Evolutionary conservation across 495 filamentous ascomycete genomes (phyloP).

Genomic region (Cudoniella acicularis): DNA sequence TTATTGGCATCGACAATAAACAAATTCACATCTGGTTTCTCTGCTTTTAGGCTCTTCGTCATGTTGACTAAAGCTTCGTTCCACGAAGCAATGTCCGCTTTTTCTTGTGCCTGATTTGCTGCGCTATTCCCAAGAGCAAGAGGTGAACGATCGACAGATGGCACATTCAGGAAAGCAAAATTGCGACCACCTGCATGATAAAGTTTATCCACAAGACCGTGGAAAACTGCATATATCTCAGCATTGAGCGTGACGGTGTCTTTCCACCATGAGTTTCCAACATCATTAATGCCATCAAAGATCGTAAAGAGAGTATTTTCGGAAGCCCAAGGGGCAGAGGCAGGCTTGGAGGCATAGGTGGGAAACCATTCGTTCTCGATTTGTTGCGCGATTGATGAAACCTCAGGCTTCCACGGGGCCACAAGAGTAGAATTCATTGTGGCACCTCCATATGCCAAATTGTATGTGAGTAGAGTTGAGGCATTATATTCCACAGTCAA

Average conservation of each 20-base stretch:
- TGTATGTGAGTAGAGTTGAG: conserved; percentile 52
- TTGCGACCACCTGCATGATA: conserved; percentile 41
- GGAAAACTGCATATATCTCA: conserved; percentile 37
- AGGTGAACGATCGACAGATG: conserved; percentile 44
- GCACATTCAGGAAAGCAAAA: conserved; percentile 49
- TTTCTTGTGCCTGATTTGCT: conserved; percentile 11
- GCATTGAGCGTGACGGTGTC: conserved; percentile 19
- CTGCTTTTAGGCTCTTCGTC: conserved; percentile 32
- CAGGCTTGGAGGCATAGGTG: conserved; percentile 24
- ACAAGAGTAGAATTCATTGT: conserved; percentile 62
- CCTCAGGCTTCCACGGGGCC: conserved; percentile 43
- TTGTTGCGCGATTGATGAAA: conserved; percentile 58
- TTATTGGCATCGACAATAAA: conserved; percentile 44
- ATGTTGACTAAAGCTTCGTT: conserved; percentile 33
- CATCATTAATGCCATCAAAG: conserved; percentile 81
- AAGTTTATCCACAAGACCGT: conserved; percentile 32
- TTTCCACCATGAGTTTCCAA: conserved; percentile 59
- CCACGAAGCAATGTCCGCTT: conserved; percentile 21
- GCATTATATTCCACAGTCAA: conserved; percentile 51
- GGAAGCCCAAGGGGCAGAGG: conserved; percentile 55
- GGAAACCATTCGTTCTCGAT: conserved; percentile 39
- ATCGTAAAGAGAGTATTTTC: conserved; percentile 60
- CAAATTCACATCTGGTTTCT: conserved; percentile 36
- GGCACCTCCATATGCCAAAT: conserved; percentile 67
- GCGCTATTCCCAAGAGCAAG: background rate